Evolutionary conservation across 192 early-diverging fungal species (phyloP).

Genomic region (Rhizophagus clarus): DNA sequence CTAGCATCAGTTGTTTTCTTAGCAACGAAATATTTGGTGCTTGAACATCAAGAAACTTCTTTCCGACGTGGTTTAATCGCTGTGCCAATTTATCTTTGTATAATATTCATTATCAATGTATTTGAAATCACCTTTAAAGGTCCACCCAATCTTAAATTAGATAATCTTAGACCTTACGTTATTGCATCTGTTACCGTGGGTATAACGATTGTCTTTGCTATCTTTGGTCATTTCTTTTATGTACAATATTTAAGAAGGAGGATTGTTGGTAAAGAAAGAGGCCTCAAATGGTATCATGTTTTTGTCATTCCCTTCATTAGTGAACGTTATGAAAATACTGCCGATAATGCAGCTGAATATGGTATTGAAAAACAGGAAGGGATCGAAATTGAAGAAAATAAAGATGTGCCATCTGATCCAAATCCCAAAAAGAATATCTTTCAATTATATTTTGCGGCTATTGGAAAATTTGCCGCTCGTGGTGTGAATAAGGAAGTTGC

Average conservation of each 20-base stretch:
- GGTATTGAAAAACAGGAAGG: not conserved
- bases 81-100: slow-evolving; percentile 67
- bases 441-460: not conserved
- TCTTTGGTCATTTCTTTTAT: slow-evolving; percentile 64
- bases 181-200: slow-evolving; percentile 66
- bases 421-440: not conserved
- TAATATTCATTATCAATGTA: slow-evolving; percentile 63
- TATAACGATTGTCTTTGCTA: slow-evolving; percentile 51
- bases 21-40: slow-evolving; percentile 58
- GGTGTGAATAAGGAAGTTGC: slow-evolving; percentile 29
- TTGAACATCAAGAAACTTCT: slow-evolving; percentile 52
- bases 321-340: not conserved
- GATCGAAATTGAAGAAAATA: not conserved
- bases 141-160: slow-evolving; percentile 54
- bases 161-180: slow-evolving; percentile 46
- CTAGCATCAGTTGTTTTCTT: slow-evolving; percentile 61
- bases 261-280: slow-evolving; percentile 62
- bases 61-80: slow-evolving; percentile 59
- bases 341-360: not conserved
- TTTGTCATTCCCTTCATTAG: slow-evolving; percentile 58
- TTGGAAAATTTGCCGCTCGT: slow-evolving; percentile 4
- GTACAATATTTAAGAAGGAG: slow-evolving; percentile 64
- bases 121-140: slow-evolving; percentile 78
- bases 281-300: slow-evolving; percentile 74
- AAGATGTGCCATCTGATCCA: not conserved